phyloP scores from a whole-genome alignment of 257 asterid species.

The Petunia axillaris region DNA sequence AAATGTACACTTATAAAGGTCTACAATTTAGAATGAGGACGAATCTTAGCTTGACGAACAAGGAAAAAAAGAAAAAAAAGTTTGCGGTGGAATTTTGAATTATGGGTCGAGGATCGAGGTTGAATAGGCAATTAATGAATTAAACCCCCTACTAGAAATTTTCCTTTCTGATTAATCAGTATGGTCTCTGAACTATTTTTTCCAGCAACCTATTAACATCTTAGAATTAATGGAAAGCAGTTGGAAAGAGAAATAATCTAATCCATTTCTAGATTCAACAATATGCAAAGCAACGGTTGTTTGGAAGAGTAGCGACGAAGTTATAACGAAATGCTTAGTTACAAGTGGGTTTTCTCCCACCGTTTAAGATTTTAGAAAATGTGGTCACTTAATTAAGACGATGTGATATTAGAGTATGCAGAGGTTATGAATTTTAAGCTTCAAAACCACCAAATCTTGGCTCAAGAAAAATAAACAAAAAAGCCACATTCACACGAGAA shows the following conservation, averaged over 20 bases:
- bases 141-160: neutral
- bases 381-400: no score
- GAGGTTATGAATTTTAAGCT: no score
- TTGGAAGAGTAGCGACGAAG: no score
- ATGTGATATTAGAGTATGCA: no score
- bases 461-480: no score
- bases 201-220: neutral
- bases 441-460: no score
- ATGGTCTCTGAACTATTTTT: neutral
- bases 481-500: no score
- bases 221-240: neutral
- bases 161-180: neutral
- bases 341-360: no score
- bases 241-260: neutral
- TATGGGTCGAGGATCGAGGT: constrained; percentile 8
- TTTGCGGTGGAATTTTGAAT: constrained; percentile 18
- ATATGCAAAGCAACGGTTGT: neutral
- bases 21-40: constrained; percentile 14
- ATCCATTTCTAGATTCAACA: neutral
- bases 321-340: no score
- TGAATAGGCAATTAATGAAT: neutral
- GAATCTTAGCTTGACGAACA: constrained; percentile 11
- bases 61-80: neutral
- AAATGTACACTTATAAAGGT: neutral
- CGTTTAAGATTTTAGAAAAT: no score